phyloP scores from a whole-genome alignment of 2,329 filamentous ascomycete species.

The Sclerotinia sclerotiorum region DNA sequence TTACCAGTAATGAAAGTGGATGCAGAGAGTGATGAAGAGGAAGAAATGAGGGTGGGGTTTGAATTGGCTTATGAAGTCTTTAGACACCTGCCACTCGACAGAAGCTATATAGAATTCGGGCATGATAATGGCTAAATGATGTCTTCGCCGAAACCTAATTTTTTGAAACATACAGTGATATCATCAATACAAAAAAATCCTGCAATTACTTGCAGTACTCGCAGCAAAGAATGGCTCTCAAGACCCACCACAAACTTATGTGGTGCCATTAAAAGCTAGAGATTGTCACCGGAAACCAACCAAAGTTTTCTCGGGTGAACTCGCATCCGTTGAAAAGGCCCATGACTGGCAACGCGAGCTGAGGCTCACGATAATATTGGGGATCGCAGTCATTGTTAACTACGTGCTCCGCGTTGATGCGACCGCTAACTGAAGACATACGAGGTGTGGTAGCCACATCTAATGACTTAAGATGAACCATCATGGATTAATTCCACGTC shows the following conservation, averaged over 20 bases:
- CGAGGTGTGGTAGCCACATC: background rate
- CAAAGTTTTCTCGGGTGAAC: background rate
- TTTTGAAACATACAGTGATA: background rate
- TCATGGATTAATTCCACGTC: constrained; percentile 18
- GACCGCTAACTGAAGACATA: constrained; percentile 1
- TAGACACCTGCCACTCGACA: constrained; percentile 17
- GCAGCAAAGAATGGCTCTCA: constrained; percentile 14
- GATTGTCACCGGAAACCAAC: background rate
- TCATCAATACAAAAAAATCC: constrained; percentile 8
- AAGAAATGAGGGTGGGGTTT: background rate
- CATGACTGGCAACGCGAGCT: constrained; percentile 1
- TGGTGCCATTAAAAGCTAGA: constrained; percentile 14
- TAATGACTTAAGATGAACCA: constrained; percentile 9
- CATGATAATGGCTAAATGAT: background rate
- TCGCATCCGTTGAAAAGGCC: background rate
- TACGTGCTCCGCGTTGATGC: constrained; percentile 21
- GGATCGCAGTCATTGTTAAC: constrained; percentile 8
- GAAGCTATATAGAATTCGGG: constrained; percentile 12
- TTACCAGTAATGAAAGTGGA: constrained; percentile 4
- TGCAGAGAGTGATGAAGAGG: background rate
- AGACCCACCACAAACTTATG: constrained; percentile 21
- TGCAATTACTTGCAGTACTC: constrained; percentile 5
- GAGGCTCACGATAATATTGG: constrained; percentile 9
- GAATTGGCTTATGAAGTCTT: constrained; percentile 16
- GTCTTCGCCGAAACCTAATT: constrained; percentile 2